Conservation (phyloP, 768 basidiomycete species). For the Terana coerulea region DNA sequence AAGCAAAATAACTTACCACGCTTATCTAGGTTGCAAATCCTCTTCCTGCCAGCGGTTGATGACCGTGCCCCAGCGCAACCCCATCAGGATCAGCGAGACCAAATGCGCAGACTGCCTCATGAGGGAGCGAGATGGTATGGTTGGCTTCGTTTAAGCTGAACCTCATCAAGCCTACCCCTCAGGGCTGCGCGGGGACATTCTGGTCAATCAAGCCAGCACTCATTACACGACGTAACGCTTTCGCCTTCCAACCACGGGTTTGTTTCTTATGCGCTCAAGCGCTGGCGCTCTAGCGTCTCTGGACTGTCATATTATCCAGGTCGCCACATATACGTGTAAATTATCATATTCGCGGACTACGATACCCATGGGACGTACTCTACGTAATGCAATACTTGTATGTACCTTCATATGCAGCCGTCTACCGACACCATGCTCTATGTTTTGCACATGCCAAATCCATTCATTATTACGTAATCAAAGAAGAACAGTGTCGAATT, state of each 20-base stretch:
- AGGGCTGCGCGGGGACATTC: neutral
- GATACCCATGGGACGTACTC: neutral
- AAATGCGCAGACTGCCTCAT: constrained; percentile 34
- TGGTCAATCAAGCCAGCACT: no score
- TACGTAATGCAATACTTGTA: neutral
- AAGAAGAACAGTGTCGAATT: neutral
- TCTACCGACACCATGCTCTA: neutral
- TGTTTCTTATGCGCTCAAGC: neutral
- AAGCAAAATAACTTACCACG: neutral
- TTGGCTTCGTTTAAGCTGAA: constrained; percentile 16
- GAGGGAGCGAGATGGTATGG: constrained; percentile 23
- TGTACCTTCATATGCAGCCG: neutral
- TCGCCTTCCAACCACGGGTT: neutral
- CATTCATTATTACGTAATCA: neutral
- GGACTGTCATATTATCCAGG: neutral
- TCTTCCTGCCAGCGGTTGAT: constrained; percentile 58
- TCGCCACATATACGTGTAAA: neutral
- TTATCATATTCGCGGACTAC: neutral
- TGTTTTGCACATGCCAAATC: neutral
- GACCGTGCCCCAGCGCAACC: constrained; percentile 64
- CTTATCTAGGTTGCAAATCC: constrained; percentile 43
- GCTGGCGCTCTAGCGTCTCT: constrained; percentile 6
- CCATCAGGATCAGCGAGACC: constrained; percentile 66
- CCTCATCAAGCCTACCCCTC: neutral
- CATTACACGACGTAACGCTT: no score